Evolutionary conservation across 306 rosid genomes (phyloP).

Genomic region (Herpetospermum pedunculosum): DNA sequence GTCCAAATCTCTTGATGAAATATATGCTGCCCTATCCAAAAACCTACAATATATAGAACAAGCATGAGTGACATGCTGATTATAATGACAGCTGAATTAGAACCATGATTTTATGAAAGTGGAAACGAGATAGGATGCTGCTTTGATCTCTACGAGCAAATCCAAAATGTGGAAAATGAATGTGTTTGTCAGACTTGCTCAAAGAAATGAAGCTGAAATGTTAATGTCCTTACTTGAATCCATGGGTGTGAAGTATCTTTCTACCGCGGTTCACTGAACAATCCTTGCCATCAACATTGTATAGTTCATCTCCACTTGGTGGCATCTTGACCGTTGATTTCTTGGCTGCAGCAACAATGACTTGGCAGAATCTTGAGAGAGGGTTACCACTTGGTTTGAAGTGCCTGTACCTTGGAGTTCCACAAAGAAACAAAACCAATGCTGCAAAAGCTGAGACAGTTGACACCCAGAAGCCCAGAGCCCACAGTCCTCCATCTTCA

Average conservation of each 20-base stretch:
- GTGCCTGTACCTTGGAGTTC: conserved; percentile 78
- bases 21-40: conserved; percentile 80
- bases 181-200: background rate
- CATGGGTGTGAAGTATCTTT: conserved; percentile 81
- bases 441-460: conserved; percentile 73
- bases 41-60: conserved; percentile 38
- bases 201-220: background rate
- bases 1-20: conserved; percentile 67
- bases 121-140: background rate
- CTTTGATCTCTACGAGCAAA: background rate
- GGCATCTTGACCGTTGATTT: conserved; percentile 51
- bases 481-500: conserved; percentile 92
- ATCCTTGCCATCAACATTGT: conserved; percentile 26
- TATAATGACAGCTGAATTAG: background rate
- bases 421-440: conserved; percentile 68
- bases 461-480: conserved; percentile 83
- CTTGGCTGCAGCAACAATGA: conserved; percentile 60
- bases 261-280: conserved; percentile 34
- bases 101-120: background rate
- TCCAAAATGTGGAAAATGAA: background rate
- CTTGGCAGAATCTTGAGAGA: conserved; percentile 76
- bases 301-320: conserved; percentile 42
- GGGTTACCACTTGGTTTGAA: conserved; percentile 92
- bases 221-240: conserved; percentile 64
- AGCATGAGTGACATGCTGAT: background rate